These are phyloP conservation scores for Dactylellina drechsleri DNA, from an alignment of 2,329 filamentous ascomycete genomes.

Conservation along the genomic window DNA sequence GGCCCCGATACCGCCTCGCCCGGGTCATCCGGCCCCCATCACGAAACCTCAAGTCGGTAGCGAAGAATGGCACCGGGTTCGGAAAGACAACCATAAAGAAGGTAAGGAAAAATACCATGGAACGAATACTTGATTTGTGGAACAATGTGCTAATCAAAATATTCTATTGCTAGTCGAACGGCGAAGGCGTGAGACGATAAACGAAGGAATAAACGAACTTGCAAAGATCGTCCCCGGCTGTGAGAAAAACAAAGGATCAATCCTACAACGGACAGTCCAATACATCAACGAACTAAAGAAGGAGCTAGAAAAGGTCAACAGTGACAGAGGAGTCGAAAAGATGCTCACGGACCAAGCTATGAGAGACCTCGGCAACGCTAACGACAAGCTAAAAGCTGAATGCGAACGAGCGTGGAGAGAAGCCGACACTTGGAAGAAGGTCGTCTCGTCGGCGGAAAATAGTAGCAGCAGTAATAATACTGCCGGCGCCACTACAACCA, in stretches of 20 bases:
- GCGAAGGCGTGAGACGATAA: constrained; percentile 95
- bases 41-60: constrained; percentile 91
- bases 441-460: constrained; percentile 49
- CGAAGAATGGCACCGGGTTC: constrained; percentile 96
- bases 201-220: constrained; percentile 97
- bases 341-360: constrained; percentile 88
- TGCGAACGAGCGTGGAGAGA: constrained; percentile 81
- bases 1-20: constrained; percentile 63
- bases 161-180: constrained; percentile 77
- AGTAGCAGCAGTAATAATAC: constrained; percentile 14
- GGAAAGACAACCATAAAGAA: constrained; percentile 99
- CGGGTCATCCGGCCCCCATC: constrained; percentile 66
- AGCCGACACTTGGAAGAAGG: constrained; percentile 79
- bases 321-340: constrained; percentile 89
- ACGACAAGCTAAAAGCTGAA: constrained; percentile 85
- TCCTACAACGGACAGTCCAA: constrained; percentile 88
- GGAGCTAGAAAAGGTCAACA: constrained; percentile 61
- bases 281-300: constrained; percentile 96
- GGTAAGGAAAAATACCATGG: constrained; percentile 68
- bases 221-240: constrained; percentile 97
- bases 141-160: constrained; percentile 57
- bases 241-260: constrained; percentile 99
- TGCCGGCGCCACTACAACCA: no score
- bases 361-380: constrained; percentile 83
- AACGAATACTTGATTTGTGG: background rate